Base-by-base conservation (phyloP, 306 rosid genomes). In the Ochetophila trinervis region DNA sequence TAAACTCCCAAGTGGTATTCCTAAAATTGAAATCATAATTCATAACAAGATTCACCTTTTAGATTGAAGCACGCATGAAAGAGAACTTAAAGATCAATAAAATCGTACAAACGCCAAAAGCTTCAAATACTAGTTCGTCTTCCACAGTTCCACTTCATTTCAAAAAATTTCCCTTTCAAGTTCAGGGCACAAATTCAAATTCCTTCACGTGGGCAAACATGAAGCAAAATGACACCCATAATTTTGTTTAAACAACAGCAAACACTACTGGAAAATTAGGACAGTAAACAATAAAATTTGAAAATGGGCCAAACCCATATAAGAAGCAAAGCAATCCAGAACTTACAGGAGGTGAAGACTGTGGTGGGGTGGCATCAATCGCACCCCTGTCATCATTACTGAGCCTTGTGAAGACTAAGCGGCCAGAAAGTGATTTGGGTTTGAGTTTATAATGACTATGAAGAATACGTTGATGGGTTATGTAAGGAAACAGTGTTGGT, bases 331-430 rank as follows among this genome's bases (percentile, higher is more conserved):
- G 35, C 22, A 55, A 16, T 22, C 13, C 61, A 53, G 27, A 53
- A 74, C 85, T 32, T 75, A 91, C 97, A 18, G 85, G 44, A 42
- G 79, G 35, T 12, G 82, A 57, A 59, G 78, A 69, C 36, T 62
- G 80, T 34, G 75, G 79, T 9, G 90, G 71, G 55, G 81, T 10
- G 65, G 88, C 74, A 77, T 78, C 91, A 9, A 58, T 63, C 21
- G 76, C 70, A 8, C 77, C 80, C 8, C 74, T 83, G 36, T 62
- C 82, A 40, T 72, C 82, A 17, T 65, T 76, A 15, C 72, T 64
- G 84, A 73, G 74, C 66, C 84, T 83, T 49, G 78, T 4, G 53
- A 67, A 53, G 18, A 85, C 58, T 40, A 68, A 1, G 23, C 72
- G 86, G 54, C 48, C 74, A 37, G 71, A 57, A 56, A 9, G 60